phyloP scores from a whole-genome alignment of 1,139 yeast species.

The Yamadazyma triangularis region DNA sequence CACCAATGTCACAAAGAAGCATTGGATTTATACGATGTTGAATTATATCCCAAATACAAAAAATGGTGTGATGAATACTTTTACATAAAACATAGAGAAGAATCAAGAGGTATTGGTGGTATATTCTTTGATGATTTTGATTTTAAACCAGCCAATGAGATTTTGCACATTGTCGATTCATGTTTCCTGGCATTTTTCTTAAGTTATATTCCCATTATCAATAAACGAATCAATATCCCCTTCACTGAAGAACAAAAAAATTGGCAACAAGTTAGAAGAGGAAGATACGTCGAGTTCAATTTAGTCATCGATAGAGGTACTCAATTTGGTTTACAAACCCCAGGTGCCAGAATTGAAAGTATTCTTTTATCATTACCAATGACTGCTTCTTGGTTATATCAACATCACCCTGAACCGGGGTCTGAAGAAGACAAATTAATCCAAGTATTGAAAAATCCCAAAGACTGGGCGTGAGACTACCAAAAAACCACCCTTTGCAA shows the following conservation, averaged over 20 bases:
- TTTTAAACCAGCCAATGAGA: conserved; percentile 64
- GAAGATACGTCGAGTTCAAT: conserved; percentile 95
- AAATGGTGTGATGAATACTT: conserved; percentile 96
- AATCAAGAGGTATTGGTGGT: conserved; percentile 93
- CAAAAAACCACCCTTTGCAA: background rate
- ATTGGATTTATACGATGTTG: conserved; percentile 68
- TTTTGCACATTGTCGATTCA: conserved; percentile 67
- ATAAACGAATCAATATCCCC: conserved; percentile 64
- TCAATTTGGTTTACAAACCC: conserved; percentile 92
- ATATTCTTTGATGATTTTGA: conserved; percentile 93
- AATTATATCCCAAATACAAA: conserved; percentile 78
- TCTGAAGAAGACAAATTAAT: conserved; percentile 71
- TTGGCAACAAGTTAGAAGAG: conserved; percentile 96
- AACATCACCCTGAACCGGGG: conserved; percentile 80
- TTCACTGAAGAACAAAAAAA: conserved; percentile 76
- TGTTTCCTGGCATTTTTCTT: conserved; percentile 86
- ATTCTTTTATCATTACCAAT: conserved; percentile 89
- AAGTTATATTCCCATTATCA: conserved; percentile 74
- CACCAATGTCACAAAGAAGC: conserved; percentile 79
- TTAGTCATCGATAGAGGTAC: conserved; percentile 95
- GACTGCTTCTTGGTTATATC: conserved; percentile 87
- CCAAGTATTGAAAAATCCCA: conserved; percentile 65
- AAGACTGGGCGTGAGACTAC: conserved; percentile 60
- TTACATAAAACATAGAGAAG: conserved; percentile 79
- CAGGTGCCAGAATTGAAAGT: conserved; percentile 90